A percentile compares a stretch with the other conserved stretches of the same genome.
Conservation (phyloP, 345 rosid genomes). For the Citrus inodora region DNA sequence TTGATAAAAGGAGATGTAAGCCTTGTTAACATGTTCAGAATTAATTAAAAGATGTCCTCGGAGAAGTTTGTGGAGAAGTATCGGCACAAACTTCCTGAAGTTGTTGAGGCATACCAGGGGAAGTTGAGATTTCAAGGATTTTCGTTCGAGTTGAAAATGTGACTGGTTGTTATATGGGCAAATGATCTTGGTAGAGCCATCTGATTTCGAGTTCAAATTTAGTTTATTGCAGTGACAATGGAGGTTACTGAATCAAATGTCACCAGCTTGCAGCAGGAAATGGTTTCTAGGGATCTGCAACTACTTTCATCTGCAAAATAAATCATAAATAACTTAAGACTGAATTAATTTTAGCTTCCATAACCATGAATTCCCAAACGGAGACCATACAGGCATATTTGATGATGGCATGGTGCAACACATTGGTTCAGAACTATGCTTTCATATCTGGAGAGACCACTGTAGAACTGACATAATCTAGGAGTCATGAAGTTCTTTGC, state of each 20-base stretch:
- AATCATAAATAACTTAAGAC: neutral
- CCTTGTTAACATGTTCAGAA: neutral
- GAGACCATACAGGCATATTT: neutral
- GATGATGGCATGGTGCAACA: neutral
- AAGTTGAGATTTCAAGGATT: slow-evolving; percentile 6
- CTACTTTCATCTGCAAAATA: neutral
- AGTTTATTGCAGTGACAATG: neutral
- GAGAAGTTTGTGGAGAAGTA: slow-evolving; percentile 7
- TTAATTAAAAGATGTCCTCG: slow-evolving; percentile 8
- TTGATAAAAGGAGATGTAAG: neutral
- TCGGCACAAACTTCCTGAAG: slow-evolving; percentile 12
- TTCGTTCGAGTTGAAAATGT: neutral
- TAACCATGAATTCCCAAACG: neutral
- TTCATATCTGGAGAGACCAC: neutral
- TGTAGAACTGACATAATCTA: neutral
- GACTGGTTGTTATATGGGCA: neutral
- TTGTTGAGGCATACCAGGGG: slow-evolving; percentile 13
- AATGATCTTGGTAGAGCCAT: neutral
- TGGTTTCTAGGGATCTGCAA: neutral
- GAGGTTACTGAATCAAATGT: neutral
- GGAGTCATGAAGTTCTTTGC: neutral
- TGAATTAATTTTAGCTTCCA: neutral
- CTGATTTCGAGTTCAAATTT: neutral
- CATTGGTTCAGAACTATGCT: neutral
- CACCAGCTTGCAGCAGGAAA: neutral